A percentile compares a stretch with the other conserved stretches of the same genome.
phyloP scores from a whole-genome alignment of 352 stramenopile species.

The Globisporangium cystogenes region DNA sequence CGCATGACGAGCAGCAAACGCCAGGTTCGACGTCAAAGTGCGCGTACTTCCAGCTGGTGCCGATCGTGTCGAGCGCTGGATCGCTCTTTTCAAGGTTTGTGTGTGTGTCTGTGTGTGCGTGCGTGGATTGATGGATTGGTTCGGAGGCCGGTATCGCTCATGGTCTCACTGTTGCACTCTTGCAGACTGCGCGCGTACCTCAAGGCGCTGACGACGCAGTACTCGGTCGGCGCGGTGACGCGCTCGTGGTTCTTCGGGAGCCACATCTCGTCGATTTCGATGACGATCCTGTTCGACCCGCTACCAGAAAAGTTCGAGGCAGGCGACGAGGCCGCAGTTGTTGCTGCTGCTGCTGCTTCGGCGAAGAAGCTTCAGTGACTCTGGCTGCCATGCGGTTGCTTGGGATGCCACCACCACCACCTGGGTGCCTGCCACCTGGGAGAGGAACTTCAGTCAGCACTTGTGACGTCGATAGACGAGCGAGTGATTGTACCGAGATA shows the following conservation, averaged over 20 bases:
- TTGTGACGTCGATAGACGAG: too few species aligned
- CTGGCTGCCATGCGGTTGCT: too few species aligned
- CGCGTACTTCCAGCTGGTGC: constrained; percentile 13
- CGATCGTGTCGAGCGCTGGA: constrained; percentile 1
- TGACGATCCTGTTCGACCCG: constrained; percentile 13
- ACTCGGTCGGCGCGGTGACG: constrained; percentile 5
- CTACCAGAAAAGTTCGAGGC: background rate
- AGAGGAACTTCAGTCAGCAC: too few species aligned
- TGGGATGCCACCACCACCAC: too few species aligned
- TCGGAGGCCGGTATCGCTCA: background rate
- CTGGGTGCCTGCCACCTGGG: too few species aligned
- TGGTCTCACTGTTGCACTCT: background rate
- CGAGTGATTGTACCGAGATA: too few species aligned
- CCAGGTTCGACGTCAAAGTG: background rate
- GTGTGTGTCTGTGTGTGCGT: too few species aligned
- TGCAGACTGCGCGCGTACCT: constrained; percentile 9
- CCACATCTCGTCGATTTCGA: constrained; percentile 8
- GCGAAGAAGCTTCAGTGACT: too few species aligned
- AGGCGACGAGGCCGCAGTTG: too few species aligned
- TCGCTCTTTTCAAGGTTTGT: constrained; percentile 11
- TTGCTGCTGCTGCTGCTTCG: too few species aligned
- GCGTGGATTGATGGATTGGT: too few species aligned
- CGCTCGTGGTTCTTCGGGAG: constrained; percentile 14
- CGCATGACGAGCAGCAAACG: background rate
- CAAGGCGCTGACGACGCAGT: constrained; percentile 7